Percentiles rank a stretch among this genome's conserved stretches.
These are phyloP conservation scores for Pneumocystis canis DNA, from an alignment of 1,139 yeast species.

Conservation along the genomic window DNA sequence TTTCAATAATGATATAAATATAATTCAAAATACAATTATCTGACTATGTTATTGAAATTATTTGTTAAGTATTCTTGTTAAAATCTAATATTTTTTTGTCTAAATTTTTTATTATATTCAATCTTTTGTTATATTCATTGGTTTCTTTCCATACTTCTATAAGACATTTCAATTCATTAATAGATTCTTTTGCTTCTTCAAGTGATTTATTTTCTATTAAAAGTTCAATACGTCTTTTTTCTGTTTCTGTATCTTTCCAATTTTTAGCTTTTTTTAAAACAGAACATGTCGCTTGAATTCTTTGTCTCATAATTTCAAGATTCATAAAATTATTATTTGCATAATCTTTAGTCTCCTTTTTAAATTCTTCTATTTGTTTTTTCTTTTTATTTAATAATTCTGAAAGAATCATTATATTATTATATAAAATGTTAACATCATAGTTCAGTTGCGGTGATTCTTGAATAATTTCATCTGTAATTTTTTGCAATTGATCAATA, in stretches of 20 bases:
- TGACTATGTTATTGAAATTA: not conserved
- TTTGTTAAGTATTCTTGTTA: not conserved
- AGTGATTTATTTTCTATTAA: not conserved
- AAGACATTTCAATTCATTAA: constrained; percentile 2
- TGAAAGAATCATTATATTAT: not conserved
- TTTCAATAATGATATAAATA: not conserved
- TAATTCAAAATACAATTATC: constrained; percentile 1
- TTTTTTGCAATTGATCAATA: not conserved
- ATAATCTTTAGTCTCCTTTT: not conserved
- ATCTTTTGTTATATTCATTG: constrained; percentile 5
- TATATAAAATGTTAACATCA: constrained; percentile 5
- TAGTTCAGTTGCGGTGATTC: constrained; percentile 6
- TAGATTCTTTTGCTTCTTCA: not conserved
- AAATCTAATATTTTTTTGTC: constrained; percentile 2
- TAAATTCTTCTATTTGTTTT: constrained; percentile 2
- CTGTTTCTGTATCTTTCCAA: constrained; percentile 7
- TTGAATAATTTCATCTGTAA: constrained; percentile 6
- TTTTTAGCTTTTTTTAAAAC: constrained; percentile 4
- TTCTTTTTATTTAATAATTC: constrained; percentile 1
- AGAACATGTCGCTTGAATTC: constrained; percentile 4
- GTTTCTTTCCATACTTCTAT: constrained; percentile 6
- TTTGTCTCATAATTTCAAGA: constrained; percentile 4
- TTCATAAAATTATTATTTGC: constrained; percentile 4
- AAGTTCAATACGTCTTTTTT: constrained; percentile 2
- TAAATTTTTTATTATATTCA: constrained; percentile 2